Evolutionary conservation across 768 basidiomycete genomes (phyloP).

Genomic region (Gloeophyllum trabeum): DNA sequence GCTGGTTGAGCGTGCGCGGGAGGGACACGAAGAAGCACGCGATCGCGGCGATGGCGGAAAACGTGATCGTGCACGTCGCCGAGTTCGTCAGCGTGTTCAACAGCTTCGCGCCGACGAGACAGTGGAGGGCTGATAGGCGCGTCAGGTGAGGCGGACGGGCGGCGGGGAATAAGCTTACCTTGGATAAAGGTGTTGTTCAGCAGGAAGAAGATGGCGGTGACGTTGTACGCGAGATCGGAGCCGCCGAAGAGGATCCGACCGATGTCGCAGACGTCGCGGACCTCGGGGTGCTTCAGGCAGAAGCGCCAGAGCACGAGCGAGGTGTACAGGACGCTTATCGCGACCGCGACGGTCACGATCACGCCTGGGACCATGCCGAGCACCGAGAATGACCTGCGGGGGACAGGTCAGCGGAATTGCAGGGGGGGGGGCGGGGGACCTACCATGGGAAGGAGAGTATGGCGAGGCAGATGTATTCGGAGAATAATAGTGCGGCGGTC

Average conservation of each 20-base stretch:
- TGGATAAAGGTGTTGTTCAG: slow-evolving; percentile 46
- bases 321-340: slow-evolving; percentile 30
- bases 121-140: slow-evolving; percentile 23
- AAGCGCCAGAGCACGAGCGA: slow-evolving; percentile 36
- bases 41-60: slow-evolving; percentile 22
- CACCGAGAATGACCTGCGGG: slow-evolving; percentile 23
- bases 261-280: slow-evolving; percentile 40
- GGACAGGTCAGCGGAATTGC: not conserved
- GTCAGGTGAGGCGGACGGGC: not conserved
- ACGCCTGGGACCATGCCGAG: slow-evolving; percentile 32
- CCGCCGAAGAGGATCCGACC: slow-evolving; percentile 34
- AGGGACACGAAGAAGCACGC: slow-evolving; percentile 30
- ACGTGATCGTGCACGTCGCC: slow-evolving; percentile 28
- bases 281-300: slow-evolving; percentile 36
- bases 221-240: slow-evolving; percentile 34
- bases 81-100: slow-evolving; percentile 34
- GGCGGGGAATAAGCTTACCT: slow-evolving; percentile 16
- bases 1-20: slow-evolving; percentile 31
- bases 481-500: slow-evolving; percentile 33
- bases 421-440: not conserved
- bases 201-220: slow-evolving; percentile 39
- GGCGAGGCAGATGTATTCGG: slow-evolving; percentile 34
- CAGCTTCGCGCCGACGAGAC: slow-evolving; percentile 32
- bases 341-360: slow-evolving; percentile 27
- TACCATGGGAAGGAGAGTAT: slow-evolving; percentile 18